Evolutionary conservation across 1,284 basidiomycete species (phyloP).

Genomic region (Trametes sp.): DNA sequence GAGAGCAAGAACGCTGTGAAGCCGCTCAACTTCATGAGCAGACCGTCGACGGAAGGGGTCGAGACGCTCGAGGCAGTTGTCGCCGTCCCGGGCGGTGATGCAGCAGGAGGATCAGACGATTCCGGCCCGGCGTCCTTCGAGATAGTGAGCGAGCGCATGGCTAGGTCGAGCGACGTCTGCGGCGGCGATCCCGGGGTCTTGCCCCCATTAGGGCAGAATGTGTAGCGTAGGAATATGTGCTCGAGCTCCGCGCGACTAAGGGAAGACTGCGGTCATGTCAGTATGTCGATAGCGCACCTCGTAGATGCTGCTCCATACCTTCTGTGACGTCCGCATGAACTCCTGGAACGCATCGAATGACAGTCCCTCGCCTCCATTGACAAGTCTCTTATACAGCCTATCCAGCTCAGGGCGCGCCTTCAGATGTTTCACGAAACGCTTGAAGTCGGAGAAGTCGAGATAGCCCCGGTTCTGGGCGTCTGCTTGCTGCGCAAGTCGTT

Average conservation of each 20-base stretch:
- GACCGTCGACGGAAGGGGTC: constrained; percentile 37
- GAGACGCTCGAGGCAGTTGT: constrained; percentile 29
- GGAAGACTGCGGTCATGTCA: constrained; percentile 50
- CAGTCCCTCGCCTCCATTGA: constrained; percentile 52
- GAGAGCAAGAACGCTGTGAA: constrained; percentile 84
- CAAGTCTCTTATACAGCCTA: constrained; percentile 65
- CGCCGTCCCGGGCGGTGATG: constrained; percentile 27
- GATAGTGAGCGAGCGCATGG: constrained; percentile 27
- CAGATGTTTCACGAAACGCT: constrained; percentile 84
- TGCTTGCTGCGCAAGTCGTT: constrained; percentile 58
- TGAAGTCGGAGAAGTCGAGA: constrained; percentile 88
- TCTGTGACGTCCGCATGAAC: constrained; percentile 76
- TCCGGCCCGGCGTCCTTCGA: constrained; percentile 12
- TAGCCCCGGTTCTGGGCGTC: constrained; percentile 71
- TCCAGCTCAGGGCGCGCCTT: constrained; percentile 88
- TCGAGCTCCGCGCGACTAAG: constrained; percentile 55
- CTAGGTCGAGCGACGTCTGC: constrained; percentile 38
- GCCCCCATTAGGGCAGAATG: constrained; percentile 37
- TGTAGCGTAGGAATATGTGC: constrained; percentile 64
- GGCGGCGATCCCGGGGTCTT: constrained; percentile 30
- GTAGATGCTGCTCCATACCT: constrained; percentile 48
- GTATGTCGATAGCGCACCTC: not conserved
- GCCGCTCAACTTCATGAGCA: constrained; percentile 59
- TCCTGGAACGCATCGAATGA: constrained; percentile 63
- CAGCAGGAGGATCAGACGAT: constrained; percentile 6